Evolutionary conservation across 331 rosid genomes (phyloP).

Genomic region (Malus hybrid): DNA sequence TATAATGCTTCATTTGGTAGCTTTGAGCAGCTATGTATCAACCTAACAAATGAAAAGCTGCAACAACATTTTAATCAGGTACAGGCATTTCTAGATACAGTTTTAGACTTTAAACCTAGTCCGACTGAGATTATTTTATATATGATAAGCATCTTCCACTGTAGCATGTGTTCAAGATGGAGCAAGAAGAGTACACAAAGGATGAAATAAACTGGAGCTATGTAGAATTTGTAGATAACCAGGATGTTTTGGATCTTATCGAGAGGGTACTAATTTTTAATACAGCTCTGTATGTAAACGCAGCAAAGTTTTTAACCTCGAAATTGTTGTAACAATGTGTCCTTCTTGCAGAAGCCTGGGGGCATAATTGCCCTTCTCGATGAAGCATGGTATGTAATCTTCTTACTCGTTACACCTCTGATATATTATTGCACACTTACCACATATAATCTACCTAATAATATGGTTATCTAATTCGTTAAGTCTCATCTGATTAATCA

Average conservation of each 20-base stretch:
- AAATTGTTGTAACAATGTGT: slow-evolving; percentile 2
- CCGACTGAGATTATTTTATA: not conserved
- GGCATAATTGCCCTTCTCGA: slow-evolving; percentile 89
- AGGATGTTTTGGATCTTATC: slow-evolving; percentile 81
- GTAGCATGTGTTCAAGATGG: slow-evolving; percentile 31
- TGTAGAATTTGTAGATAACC: slow-evolving; percentile 79
- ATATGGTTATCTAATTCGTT: not conserved
- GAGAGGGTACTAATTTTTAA: slow-evolving; percentile 48
- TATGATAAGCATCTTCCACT: slow-evolving; percentile 18
- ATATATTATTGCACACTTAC: not conserved
- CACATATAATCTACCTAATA: not conserved
- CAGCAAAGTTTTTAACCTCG: not conserved
- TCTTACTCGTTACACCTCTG: slow-evolving; percentile 11
- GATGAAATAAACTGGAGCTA: slow-evolving; percentile 86
- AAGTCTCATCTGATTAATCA: not conserved
- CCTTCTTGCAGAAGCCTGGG: slow-evolving; percentile 70
- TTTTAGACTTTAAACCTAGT: not conserved
- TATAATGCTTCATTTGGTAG: slow-evolving; percentile 27
- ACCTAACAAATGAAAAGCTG: slow-evolving; percentile 80
- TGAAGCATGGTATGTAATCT: slow-evolving; percentile 72
- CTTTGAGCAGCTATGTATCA: slow-evolving; percentile 87
- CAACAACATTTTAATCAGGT: slow-evolving; percentile 93
- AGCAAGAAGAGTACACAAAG: slow-evolving; percentile 7
- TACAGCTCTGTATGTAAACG: not conserved
- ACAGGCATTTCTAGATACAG: slow-evolving; percentile 15